Conservation (phyloP, 306 rosid species). For the Vigna nakashimae region DNA sequence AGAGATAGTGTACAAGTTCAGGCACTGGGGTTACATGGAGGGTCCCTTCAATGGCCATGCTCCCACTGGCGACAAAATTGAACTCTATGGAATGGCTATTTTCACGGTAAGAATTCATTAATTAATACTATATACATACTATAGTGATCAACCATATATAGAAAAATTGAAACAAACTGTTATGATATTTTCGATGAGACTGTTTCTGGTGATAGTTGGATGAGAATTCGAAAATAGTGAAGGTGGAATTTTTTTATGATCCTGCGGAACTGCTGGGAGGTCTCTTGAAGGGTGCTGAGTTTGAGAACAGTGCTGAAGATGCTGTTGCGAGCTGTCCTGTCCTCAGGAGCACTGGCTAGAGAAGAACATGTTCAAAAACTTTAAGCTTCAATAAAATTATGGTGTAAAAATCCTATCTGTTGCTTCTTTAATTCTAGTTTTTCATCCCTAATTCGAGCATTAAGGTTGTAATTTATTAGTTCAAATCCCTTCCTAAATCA, state of each 20-base stretch:
- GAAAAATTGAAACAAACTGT: no score
- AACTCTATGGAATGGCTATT: constrained; percentile 60
- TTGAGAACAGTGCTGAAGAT: constrained; percentile 48
- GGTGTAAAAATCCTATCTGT: no score
- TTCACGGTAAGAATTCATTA: constrained; percentile 47
- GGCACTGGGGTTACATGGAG: constrained; percentile 84
- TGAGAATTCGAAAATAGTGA: constrained; percentile 54
- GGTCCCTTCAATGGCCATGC: constrained; percentile 77
- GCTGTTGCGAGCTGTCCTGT: constrained; percentile 57
- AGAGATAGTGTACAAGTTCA: constrained; percentile 62
- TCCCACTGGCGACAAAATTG: constrained; percentile 60
- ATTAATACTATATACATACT: no score
- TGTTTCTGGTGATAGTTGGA: constrained; percentile 49
- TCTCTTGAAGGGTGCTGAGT: constrained; percentile 56
- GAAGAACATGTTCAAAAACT: neutral
- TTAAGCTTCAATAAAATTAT: neutral
- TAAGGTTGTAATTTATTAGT: neutral
- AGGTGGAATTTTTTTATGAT: constrained; percentile 79
- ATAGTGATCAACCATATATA: no score
- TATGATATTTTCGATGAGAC: no score
- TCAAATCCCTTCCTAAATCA: no score
- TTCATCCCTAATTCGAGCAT: neutral
- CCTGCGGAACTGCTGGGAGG: constrained; percentile 69
- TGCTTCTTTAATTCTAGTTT: neutral
- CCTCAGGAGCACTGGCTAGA: constrained; percentile 55